These are phyloP conservation scores for Pythium dissimile DNA, from an alignment of 352 stramenopile genomes.

Conservation along the genomic window DNA sequence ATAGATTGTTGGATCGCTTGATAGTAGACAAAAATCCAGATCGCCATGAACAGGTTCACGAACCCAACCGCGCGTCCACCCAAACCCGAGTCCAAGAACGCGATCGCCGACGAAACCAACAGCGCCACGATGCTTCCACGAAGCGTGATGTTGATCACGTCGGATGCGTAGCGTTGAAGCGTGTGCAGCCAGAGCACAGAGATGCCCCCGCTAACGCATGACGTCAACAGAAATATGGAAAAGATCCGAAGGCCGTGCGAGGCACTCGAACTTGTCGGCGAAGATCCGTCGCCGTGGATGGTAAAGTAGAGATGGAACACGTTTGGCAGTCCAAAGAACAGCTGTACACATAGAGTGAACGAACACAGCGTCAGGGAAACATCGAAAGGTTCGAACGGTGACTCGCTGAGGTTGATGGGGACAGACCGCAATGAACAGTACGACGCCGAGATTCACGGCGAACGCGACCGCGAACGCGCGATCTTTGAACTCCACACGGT, in stretches of 20 bases:
- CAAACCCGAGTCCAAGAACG: constrained; percentile 69
- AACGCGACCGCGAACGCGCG: constrained; percentile 63
- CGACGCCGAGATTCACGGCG: constrained; percentile 46
- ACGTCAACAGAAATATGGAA: constrained; percentile 60
- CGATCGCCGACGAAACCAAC: constrained; percentile 39
- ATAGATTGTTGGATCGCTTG: constrained; percentile 56
- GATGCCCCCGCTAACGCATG: constrained; percentile 55
- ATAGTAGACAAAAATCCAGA: constrained; percentile 68
- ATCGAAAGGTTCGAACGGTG: too few species aligned
- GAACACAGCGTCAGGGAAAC: too few species aligned
- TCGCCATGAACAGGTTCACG: constrained; percentile 74
- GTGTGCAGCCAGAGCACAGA: constrained; percentile 75
- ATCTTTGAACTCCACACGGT: constrained; percentile 61
- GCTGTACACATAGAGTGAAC: too few species aligned
- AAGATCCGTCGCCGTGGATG: constrained; percentile 45
- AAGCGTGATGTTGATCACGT: constrained; percentile 72
- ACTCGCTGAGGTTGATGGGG: too few species aligned
- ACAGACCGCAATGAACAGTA: constrained; percentile 60
- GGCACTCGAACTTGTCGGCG: constrained; percentile 3
- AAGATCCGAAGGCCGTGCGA: constrained; percentile 80
- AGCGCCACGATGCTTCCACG: constrained; percentile 57
- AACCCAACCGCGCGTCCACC: constrained; percentile 80
- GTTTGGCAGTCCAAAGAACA: constrained; percentile 73
- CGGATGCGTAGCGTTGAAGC: constrained; percentile 66
- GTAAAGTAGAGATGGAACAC: constrained; percentile 79